Evolutionary conservation across 306 rosid genomes (phyloP), one percentile per base, ranked within the genome.

Genomic region (Quercus variabilis): DNA sequence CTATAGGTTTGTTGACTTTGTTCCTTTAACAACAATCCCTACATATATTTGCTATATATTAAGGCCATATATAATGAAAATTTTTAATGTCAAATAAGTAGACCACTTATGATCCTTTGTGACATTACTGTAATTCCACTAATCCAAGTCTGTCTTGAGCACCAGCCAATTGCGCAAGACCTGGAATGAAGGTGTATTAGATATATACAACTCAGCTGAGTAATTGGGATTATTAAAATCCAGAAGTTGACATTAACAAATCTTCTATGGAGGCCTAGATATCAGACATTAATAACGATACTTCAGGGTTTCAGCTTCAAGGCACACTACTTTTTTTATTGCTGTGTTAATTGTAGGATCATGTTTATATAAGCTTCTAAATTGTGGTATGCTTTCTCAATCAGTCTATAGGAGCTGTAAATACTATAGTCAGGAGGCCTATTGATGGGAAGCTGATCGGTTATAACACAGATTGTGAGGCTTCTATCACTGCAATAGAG

Each of bases 381-480:
- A 9, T 9, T 67, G 51, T 67, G 25, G 17, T 23, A 25, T 81
- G 76, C 21, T 73, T 35, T 46, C 72, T 67, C 52, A 67, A 56
- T 73, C 76, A 82, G 88, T 73, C 86, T 63, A 81, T 87, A 58
- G 86, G 80, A 52, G 90, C 90, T 55, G 84, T 83, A 43, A 87
- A 87, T 55, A 84, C 90, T 6, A 87, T 87, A 17, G 79, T 87
- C 62, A 87, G 81, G 74, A 79, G 90, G 67, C 81, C 83, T 13
- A 65, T 28, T 41, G 86, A 84, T 84, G 90, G 88, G 62, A 77
- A 84, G 81, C 84, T 87, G 78, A 41, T 87, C 74, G 88, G 88
- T 59, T 82, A 87, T 55, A 82, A 87, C 74, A 87, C 90, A 56
- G 85, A 87, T 73, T 84, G 88, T 68, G 90, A 87, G 67, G 88